Conservation (phyloP, 345 rosid genomes). For the Raphanus raphanistrum region DNA sequence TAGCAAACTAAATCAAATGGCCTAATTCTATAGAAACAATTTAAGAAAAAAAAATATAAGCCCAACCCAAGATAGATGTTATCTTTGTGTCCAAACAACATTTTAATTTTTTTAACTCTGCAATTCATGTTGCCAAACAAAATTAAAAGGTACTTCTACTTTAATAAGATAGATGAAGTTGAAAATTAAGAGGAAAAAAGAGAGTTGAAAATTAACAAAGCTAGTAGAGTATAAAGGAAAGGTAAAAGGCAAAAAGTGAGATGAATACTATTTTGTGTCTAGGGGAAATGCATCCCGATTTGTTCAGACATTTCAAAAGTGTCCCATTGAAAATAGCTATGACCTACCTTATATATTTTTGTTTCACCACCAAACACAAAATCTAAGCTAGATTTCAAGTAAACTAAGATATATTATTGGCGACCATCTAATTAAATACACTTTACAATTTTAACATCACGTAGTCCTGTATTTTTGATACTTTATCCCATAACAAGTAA, state of each 20-base stretch:
- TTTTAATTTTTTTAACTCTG: no score
- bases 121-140: no score
- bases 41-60: no score
- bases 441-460: neutral
- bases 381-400: conserved; percentile 32
- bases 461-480: neutral
- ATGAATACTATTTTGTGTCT: conserved; percentile 2
- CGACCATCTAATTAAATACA: conserved; percentile 1
- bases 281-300: conserved; percentile 31
- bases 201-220: neutral
- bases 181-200: neutral
- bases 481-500: neutral
- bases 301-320: conserved; percentile 19
- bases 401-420: neutral
- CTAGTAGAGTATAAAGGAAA: neutral
- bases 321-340: neutral
- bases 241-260: neutral
- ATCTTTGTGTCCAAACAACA: no score
- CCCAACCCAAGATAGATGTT: no score
- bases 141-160: no score
- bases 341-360: conserved; percentile 22
- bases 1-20: no score
- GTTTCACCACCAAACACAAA: neutral
- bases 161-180: no score
- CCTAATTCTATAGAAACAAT: no score